phyloP scores from a whole-genome alignment of 2,329 filamentous ascomycete species.

The Zymoseptoria tritici region DNA sequence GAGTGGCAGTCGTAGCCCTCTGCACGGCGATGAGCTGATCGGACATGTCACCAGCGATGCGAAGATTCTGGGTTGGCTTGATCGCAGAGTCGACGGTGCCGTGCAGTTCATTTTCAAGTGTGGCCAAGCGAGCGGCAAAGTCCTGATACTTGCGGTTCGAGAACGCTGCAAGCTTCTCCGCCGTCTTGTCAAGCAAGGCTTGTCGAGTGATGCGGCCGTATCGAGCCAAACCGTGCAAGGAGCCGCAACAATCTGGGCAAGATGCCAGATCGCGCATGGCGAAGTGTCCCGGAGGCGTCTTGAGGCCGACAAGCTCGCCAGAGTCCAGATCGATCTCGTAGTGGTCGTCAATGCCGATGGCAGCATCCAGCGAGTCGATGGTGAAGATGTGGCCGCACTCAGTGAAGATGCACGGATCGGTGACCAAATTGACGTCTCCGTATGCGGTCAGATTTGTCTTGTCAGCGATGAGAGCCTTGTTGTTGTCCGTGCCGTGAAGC shows the following conservation, averaged over 20 bases:
- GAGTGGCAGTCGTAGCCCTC: background rate
- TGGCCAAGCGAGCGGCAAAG: slow-evolving; percentile 32
- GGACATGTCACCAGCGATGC: background rate
- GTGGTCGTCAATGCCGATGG: slow-evolving; percentile 47
- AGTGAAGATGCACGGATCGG: slow-evolving; percentile 55
- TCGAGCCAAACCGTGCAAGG: slow-evolving; percentile 50
- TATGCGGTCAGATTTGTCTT: slow-evolving; percentile 50
- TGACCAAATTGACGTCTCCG: slow-evolving; percentile 49
- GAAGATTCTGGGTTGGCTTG: background rate
- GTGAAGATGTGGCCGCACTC: slow-evolving; percentile 59
- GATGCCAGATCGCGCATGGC: slow-evolving; percentile 41
- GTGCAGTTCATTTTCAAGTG: slow-evolving; percentile 9
- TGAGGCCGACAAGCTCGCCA: slow-evolving; percentile 22
- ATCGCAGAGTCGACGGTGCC: background rate
- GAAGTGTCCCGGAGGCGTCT: slow-evolving; percentile 40
- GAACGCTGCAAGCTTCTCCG: slow-evolving; percentile 57
- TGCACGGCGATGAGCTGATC: slow-evolving; percentile 2
- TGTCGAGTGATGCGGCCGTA: slow-evolving; percentile 57
- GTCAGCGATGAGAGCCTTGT: slow-evolving; percentile 48
- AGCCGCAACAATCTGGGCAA: slow-evolving; percentile 55
- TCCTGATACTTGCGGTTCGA: slow-evolving; percentile 38
- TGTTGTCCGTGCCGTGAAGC: slow-evolving; percentile 40
- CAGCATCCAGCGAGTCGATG: slow-evolving; percentile 52
- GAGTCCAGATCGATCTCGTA: slow-evolving; percentile 39
- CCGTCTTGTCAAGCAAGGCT: slow-evolving; percentile 54